Evolutionary conservation across 2,329 filamentous ascomycete species (phyloP).

Genomic region (Epichloe glyceriae): DNA sequence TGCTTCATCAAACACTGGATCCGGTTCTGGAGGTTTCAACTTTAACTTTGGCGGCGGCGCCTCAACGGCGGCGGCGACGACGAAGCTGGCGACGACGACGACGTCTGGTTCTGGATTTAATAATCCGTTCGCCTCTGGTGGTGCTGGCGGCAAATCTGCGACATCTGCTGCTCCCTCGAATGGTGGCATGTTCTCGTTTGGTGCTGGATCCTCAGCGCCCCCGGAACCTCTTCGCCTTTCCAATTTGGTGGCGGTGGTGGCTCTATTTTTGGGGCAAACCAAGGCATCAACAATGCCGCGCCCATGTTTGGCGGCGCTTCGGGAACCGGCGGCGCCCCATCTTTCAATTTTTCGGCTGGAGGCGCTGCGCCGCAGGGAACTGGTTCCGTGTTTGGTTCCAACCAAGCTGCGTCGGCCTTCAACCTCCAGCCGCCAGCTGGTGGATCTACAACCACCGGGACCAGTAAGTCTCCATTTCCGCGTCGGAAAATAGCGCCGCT

Average conservation of each 20-base stretch:
- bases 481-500: conserved; percentile 30
- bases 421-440: conserved; percentile 29
- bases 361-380: conserved; percentile 16
- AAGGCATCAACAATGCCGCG: conserved; percentile 11
- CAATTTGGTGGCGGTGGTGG: conserved; percentile 23
- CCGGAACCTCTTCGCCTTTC: conserved; percentile 19
- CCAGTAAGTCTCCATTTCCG: conserved; percentile 31
- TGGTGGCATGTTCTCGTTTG: conserved; percentile 26
- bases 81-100: conserved; percentile 1
- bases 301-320: conserved; percentile 20
- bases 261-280: conserved; percentile 16
- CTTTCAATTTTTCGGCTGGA: conserved; percentile 26
- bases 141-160: conserved; percentile 12
- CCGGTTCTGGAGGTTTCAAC: conserved; percentile 17
- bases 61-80: conserved; percentile 1
- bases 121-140: conserved; percentile 27
- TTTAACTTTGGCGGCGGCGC: conserved; percentile 16
- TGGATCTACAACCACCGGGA: conserved; percentile 32
- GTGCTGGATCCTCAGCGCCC: conserved; percentile 15
- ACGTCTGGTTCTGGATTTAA: conserved; percentile 19
- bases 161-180: conserved; percentile 13
- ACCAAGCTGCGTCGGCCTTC: conserved; percentile 22
- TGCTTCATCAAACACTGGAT: conserved; percentile 12
- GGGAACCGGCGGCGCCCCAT: conserved; percentile 17
- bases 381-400: conserved; percentile 21